phyloP scores from a whole-genome alignment of 148 eudicot species.

The Rhododendron ferrugineum region DNA sequence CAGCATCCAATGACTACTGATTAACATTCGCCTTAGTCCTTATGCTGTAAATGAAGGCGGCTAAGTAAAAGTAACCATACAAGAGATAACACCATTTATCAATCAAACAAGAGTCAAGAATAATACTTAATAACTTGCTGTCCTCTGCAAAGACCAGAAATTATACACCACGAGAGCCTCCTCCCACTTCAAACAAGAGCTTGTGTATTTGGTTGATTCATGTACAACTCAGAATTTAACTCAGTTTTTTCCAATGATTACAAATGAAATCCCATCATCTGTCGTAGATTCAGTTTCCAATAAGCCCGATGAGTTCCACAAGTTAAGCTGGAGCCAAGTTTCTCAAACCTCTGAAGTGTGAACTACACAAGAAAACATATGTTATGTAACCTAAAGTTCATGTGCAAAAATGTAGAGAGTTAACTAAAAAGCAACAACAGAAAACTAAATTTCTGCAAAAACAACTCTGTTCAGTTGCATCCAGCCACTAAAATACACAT shows the following conservation, averaged over 20 bases:
- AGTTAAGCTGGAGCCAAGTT: constrained; percentile 4
- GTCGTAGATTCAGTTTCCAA: background rate
- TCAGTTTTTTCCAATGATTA: background rate
- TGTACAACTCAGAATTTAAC: background rate
- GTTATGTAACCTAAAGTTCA: background rate
- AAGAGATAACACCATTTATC: background rate
- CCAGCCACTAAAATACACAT: background rate
- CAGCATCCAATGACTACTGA: too few relatives aligned
- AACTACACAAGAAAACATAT: background rate
- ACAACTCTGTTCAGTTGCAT: background rate
- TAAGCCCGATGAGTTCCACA: background rate
- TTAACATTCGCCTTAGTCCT: too few relatives aligned
- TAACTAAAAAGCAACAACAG: background rate
- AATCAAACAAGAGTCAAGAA: background rate
- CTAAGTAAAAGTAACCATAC: background rate
- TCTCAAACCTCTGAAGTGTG: background rate
- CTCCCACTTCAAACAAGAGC: background rate
- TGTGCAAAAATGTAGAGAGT: background rate
- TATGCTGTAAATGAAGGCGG: background rate
- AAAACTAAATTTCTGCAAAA: background rate
- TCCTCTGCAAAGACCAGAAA: constrained; percentile 1
- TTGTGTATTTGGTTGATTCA: background rate
- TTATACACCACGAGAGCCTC: background rate
- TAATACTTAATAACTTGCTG: background rate
- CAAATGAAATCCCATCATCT: background rate